Percentiles rank a stretch among this genome's conserved stretches.
Conservation (phyloP, 108 stramenopile species). For the Aurantiochytrium sp. region DNA sequence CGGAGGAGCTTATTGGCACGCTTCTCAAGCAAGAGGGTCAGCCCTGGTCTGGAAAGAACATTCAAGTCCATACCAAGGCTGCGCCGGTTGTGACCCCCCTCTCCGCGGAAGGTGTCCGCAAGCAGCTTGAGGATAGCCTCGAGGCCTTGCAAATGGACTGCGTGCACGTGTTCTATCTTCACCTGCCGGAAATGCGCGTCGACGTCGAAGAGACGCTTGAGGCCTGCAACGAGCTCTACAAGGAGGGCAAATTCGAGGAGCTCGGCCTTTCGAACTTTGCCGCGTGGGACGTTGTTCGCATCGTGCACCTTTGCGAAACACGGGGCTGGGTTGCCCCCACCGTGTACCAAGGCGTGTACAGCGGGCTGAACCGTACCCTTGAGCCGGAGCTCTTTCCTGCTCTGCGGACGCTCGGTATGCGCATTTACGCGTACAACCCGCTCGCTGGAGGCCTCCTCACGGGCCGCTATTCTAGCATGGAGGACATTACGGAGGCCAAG, state of each 20-base stretch:
- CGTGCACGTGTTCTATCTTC: conserved; percentile 30
- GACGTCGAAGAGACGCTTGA: conserved; percentile 29
- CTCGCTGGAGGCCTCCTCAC: conserved; percentile 78
- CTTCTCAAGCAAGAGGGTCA: not conserved
- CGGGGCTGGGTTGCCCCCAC: conserved; percentile 63
- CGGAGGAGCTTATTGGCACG: not conserved
- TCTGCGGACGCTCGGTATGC: conserved; percentile 55
- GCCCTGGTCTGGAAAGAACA: not conserved
- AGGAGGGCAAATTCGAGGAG: conserved; percentile 31
- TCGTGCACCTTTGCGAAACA: conserved; percentile 45
- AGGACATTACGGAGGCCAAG: not conserved
- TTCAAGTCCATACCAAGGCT: not conserved
- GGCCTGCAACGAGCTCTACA: conserved; percentile 30
- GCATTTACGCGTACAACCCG: conserved; percentile 87
- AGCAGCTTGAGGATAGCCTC: conserved; percentile 21
- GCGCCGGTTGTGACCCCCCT: not conserved
- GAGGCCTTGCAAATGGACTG: not conserved
- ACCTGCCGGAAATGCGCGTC: conserved; percentile 27
- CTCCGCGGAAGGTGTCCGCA: not conserved
- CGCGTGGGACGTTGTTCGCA: conserved; percentile 27
- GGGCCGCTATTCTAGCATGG: conserved; percentile 49
- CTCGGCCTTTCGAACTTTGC: conserved; percentile 38
- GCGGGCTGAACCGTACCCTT: conserved; percentile 76
- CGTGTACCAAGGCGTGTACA: conserved; percentile 88
- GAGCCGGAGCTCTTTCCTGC: conserved; percentile 73